These are phyloP conservation scores for Gloeophyllum trabeum DNA, from an alignment of 768 basidiomycete genomes.

Conservation along the genomic window DNA sequence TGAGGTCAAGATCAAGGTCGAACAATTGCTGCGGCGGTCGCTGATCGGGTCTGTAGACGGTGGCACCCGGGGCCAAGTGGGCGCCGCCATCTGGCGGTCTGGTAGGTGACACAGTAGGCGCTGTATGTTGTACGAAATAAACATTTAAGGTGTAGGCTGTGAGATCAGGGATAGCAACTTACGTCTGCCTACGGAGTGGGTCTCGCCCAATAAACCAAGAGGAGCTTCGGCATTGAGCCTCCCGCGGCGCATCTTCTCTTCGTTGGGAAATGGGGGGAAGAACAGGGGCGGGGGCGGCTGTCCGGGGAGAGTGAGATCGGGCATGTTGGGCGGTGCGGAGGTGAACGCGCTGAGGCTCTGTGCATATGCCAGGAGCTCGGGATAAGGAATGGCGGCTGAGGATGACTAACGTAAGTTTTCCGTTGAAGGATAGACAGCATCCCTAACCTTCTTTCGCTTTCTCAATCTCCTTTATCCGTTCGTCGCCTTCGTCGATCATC, in stretches of 20 bases:
- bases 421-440: slow-evolving; percentile 1
- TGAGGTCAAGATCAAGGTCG: slow-evolving; percentile 76
- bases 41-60: slow-evolving; percentile 65
- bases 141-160: slow-evolving; percentile 1
- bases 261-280: slow-evolving; percentile 87
- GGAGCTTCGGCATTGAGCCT: slow-evolving; percentile 73
- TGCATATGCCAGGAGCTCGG: slow-evolving; percentile 75
- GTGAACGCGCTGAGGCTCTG: slow-evolving; percentile 80
- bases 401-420: not conserved
- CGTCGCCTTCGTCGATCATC: slow-evolving; percentile 67
- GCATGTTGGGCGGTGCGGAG: slow-evolving; percentile 79
- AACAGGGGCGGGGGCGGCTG: slow-evolving; percentile 71
- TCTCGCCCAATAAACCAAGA: slow-evolving; percentile 68
- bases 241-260: slow-evolving; percentile 84
- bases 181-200: slow-evolving; percentile 73
- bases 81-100: slow-evolving; percentile 33
- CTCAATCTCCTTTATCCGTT: slow-evolving; percentile 56
- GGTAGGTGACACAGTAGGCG: slow-evolving; percentile 47
- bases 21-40: slow-evolving; percentile 52
- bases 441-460: slow-evolving; percentile 57
- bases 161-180: slow-evolving; percentile 15
- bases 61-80: slow-evolving; percentile 38
- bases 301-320: slow-evolving; percentile 56
- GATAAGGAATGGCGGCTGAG: slow-evolving; percentile 69
- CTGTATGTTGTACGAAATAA: slow-evolving; percentile 27